These are phyloP conservation scores for Puya raimondii DNA, from an alignment of 176 grass and related monocot species.

Conservation along the genomic window DNA sequence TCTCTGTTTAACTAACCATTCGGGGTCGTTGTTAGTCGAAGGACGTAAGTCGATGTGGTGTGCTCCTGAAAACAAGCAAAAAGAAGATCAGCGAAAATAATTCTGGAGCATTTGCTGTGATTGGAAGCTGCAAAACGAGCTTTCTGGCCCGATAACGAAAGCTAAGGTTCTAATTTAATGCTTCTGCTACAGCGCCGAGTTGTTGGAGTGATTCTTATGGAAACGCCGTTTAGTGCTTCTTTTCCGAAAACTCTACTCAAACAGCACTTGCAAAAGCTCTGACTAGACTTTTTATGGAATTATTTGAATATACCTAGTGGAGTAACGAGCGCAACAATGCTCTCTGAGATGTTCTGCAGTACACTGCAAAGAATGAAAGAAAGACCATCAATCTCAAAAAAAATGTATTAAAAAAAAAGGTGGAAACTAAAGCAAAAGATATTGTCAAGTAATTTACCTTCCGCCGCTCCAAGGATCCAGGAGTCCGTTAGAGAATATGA, in stretches of 20 bases:
- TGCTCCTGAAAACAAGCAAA: slow-evolving; percentile 44
- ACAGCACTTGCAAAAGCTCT: too few relatives aligned
- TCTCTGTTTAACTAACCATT: slow-evolving; percentile 73
- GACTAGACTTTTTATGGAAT: not conserved
- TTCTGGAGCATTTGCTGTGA: not conserved
- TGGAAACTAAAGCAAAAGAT: slow-evolving; percentile 3
- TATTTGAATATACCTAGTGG: slow-evolving; percentile 50
- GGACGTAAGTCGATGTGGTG: slow-evolving; percentile 79
- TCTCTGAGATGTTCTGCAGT: slow-evolving; percentile 73
- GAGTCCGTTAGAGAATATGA: slow-evolving; percentile 95
- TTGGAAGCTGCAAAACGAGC: too few relatives aligned
- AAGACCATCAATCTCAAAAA: slow-evolving; percentile 19
- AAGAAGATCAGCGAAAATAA: not conserved
- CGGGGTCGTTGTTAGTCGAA: slow-evolving; percentile 49
- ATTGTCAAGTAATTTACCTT: slow-evolving; percentile 39
- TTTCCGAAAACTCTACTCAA: too few relatives aligned
- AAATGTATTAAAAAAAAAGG: slow-evolving; percentile 8
- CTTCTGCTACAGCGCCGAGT: not conserved
- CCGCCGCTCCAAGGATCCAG: slow-evolving; percentile 93
- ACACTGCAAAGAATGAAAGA: slow-evolving; percentile 45
- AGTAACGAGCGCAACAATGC: slow-evolving; percentile 71
- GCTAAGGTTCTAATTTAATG: too few relatives aligned
- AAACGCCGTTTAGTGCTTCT: not conserved
- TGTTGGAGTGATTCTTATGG: not conserved
- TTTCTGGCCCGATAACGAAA: too few relatives aligned